Conservation (phyloP, 1,284 basidiomycete genomes). For the Inonotus hispidus region DNA sequence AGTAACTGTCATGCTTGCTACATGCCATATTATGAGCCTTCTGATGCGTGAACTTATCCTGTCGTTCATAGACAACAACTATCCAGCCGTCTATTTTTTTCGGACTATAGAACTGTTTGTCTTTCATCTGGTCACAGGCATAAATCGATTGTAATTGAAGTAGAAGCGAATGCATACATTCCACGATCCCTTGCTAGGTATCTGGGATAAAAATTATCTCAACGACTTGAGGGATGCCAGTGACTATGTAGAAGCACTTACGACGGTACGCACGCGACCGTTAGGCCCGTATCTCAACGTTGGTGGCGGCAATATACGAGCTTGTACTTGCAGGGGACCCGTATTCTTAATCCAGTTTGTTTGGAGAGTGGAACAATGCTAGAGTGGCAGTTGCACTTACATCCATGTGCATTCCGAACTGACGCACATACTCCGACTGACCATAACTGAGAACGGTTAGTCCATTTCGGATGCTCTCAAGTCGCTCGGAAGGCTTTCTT, state of each 20-base stretch:
- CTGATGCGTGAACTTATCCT: constrained; percentile 42
- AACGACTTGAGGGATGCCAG: background rate
- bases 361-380: background rate
- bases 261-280: constrained; percentile 47
- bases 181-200: constrained; percentile 60
- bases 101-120: constrained; percentile 56
- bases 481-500: constrained; percentile 55
- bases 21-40: constrained; percentile 39
- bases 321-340: constrained; percentile 47
- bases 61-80: constrained; percentile 58
- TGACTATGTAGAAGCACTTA: constrained; percentile 29
- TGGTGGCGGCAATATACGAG: constrained; percentile 57
- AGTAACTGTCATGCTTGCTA: background rate
- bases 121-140: constrained; percentile 41
- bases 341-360: constrained; percentile 21
- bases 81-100: constrained; percentile 49
- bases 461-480: constrained; percentile 52
- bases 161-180: constrained; percentile 46
- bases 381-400: background rate
- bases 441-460: constrained; percentile 60
- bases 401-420: constrained; percentile 13
- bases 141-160: background rate
- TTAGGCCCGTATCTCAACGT: constrained; percentile 53
- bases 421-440: constrained; percentile 64
- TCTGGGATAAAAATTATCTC: constrained; percentile 29